These are phyloP conservation scores for Tagetes patula DNA, from an alignment of 129 eudicot species.

Conservation along the genomic window DNA sequence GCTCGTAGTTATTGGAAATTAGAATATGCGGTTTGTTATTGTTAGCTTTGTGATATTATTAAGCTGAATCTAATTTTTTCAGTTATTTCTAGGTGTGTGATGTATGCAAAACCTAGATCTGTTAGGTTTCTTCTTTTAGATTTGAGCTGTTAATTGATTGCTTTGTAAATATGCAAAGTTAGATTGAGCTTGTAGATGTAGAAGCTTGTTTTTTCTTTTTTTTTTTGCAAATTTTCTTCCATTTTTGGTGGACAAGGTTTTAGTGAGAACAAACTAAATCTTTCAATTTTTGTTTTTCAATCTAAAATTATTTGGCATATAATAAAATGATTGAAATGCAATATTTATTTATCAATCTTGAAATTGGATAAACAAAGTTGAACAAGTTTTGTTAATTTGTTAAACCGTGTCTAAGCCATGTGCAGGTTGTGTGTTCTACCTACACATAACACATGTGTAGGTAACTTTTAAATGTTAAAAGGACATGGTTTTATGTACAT, in stretches of 20 bases:
- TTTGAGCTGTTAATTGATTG: neutral
- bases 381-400: no score
- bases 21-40: neutral
- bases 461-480: no score
- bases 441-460: no score
- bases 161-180: neutral
- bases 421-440: no score
- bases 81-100: neutral
- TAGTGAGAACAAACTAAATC: no score
- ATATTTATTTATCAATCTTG: no score
- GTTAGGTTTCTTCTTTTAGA: slow-evolving; percentile 10
- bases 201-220: neutral
- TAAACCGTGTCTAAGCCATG: no score
- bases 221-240: neutral
- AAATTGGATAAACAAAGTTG: no score
- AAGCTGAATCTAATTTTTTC: neutral
- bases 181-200: slow-evolving; percentile 1
- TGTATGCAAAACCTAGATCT: slow-evolving; percentile 7
- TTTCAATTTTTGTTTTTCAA: no score
- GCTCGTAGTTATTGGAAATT: neutral
- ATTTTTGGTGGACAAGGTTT: neutral
- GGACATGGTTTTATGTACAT: no score
- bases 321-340: no score
- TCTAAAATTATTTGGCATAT: no score
- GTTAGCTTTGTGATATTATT: neutral